phyloP scores from a whole-genome alignment of 2,329 filamentous ascomycete genomes.

The Conoideocrella luteorostrata region DNA sequence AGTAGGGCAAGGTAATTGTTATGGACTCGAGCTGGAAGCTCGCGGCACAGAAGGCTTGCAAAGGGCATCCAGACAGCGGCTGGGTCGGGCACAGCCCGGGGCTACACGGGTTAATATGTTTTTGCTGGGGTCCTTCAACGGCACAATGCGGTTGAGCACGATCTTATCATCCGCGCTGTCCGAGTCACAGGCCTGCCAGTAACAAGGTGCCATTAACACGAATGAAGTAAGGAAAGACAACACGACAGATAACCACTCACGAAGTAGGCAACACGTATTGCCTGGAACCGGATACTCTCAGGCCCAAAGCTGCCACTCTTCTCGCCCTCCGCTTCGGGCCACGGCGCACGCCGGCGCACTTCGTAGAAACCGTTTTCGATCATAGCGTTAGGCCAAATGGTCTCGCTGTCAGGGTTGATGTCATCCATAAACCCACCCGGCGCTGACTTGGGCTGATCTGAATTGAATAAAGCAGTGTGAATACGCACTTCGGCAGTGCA shows the following conservation, averaged over 20 bases:
- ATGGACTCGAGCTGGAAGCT: no score
- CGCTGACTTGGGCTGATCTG: constrained; percentile 70
- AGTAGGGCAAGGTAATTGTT: no score
- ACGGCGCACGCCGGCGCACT: constrained; percentile 65
- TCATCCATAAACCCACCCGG: constrained; percentile 78
- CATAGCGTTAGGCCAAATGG: constrained; percentile 68
- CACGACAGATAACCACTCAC: no score
- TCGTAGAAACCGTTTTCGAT: constrained; percentile 81
- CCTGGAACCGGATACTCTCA: constrained; percentile 84
- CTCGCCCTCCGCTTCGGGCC: constrained; percentile 76
- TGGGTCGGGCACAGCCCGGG: no score
- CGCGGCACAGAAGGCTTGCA: no score
- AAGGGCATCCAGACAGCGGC: no score
- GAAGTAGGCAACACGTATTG: constrained; percentile 82
- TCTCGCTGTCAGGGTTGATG: constrained; percentile 77
- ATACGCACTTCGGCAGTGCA: constrained; percentile 68
- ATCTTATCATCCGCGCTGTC: constrained; percentile 71
- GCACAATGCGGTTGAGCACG: constrained; percentile 94
- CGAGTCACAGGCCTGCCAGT: constrained; percentile 59
- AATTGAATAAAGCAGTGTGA: constrained; percentile 80
- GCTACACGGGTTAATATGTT: no score
- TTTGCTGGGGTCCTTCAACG: constrained; percentile 74
- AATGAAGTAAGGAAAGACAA: no score
- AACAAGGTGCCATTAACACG: constrained; percentile 6
- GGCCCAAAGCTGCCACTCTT: constrained; percentile 55